Conservation (phyloP, 2,329 filamentous ascomycete species). For the Ceratocystiopsis minuta region DNA sequence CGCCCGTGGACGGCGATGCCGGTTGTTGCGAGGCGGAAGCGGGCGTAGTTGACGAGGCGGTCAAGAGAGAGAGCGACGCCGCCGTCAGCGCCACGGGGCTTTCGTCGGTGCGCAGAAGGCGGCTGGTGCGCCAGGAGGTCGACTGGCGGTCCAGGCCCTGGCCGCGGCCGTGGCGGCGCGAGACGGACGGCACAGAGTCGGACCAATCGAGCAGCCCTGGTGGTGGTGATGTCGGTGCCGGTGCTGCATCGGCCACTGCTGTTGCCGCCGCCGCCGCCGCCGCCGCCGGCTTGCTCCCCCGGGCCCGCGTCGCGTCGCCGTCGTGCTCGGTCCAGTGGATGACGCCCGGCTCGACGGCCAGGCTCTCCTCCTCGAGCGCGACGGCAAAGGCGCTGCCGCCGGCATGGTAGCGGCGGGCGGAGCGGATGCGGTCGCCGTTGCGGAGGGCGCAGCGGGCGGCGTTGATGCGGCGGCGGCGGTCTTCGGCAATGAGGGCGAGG, state of each 20-base stretch:
- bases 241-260: background rate
- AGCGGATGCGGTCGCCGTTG: slow-evolving; percentile 22
- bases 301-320: too few species aligned
- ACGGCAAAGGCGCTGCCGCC: slow-evolving; percentile 11
- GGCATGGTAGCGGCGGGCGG: slow-evolving; percentile 20
- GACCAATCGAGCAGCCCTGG: background rate
- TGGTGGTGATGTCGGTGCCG: background rate
- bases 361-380: slow-evolving; percentile 12
- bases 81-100: background rate
- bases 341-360: slow-evolving; percentile 1
- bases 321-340: slow-evolving; percentile 1
- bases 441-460: slow-evolving; percentile 19
- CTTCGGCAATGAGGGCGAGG: slow-evolving; percentile 24
- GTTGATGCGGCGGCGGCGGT: slow-evolving; percentile 26
- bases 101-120: background rate
- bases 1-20: background rate
- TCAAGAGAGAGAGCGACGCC: background rate
- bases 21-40: too few species aligned
- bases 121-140: background rate
- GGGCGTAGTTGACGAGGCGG: background rate
- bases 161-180: too few species aligned
- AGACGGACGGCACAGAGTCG: background rate
- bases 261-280: too few species aligned
- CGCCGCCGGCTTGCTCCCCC: background rate
- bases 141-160: too few species aligned